phyloP scores from a whole-genome alignment of 805 yeast genomes.

The Saccharomycopsis fibuligera region DNA sequence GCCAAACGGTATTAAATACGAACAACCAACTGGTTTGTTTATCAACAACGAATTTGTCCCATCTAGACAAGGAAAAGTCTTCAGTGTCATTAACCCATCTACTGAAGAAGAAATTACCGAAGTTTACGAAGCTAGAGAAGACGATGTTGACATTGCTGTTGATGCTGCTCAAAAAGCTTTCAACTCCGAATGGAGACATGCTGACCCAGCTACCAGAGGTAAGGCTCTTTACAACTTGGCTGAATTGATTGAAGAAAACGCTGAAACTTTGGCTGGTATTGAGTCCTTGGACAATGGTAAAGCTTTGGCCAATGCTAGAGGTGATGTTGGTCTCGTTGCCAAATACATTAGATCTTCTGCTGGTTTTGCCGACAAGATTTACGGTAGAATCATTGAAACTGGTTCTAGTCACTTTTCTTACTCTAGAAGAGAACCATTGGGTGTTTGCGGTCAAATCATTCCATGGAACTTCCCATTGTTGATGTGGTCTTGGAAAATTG shows the following conservation, averaged over 20 bases:
- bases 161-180: conserved; percentile 78
- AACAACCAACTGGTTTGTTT: conserved; percentile 78
- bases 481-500: conserved; percentile 93
- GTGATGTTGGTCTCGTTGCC: conserved; percentile 67
- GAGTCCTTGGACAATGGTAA: conserved; percentile 91
- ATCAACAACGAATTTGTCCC: conserved; percentile 71
- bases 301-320: conserved; percentile 60
- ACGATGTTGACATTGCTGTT: conserved; percentile 79
- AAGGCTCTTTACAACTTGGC: conserved; percentile 64
- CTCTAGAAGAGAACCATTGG: conserved; percentile 84
- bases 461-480: conserved; percentile 97
- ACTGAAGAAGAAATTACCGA: conserved; percentile 66
- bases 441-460: conserved; percentile 92
- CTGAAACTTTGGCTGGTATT: conserved; percentile 67
- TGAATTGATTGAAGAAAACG: conserved; percentile 64
- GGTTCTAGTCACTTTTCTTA: conserved; percentile 68
- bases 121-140: conserved; percentile 69
- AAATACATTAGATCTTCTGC: conserved; percentile 77
- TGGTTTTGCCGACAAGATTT: conserved; percentile 86
- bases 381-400: conserved; percentile 70
- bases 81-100: conserved; percentile 59
- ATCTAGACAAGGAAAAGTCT: conserved; percentile 52
- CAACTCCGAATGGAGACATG: conserved; percentile 57
- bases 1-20: conserved; percentile 69
- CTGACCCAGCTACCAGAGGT: conserved; percentile 65